Conservation (phyloP, 2,329 filamentous ascomycete species). For the Arthrobotrys musiformis region DNA sequence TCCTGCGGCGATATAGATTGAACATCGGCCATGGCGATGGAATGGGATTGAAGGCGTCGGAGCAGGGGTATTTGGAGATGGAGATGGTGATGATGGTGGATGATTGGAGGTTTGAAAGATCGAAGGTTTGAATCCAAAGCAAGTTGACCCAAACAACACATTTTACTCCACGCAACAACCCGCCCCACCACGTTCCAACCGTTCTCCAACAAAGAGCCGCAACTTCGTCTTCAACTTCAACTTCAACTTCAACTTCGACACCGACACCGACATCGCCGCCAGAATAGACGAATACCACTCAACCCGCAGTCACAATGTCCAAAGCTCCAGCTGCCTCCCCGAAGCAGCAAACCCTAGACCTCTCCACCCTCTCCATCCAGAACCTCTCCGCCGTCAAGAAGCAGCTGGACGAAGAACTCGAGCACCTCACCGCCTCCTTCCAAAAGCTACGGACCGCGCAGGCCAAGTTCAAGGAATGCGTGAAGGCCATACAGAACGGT, state of each 20-base stretch:
- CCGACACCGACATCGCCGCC: neutral
- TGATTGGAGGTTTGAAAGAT: neutral
- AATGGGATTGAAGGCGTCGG: conserved; percentile 6
- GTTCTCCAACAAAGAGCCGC: neutral
- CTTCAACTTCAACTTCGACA: neutral
- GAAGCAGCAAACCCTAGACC: conserved; percentile 67
- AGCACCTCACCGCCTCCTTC: conserved; percentile 91
- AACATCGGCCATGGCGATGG: conserved; percentile 52
- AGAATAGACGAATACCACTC: neutral
- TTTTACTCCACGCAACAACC: conserved; percentile 16
- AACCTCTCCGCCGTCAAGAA: conserved; percentile 94
- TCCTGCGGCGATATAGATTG: conserved; percentile 54
- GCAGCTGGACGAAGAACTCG: conserved; percentile 94
- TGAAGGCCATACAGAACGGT: conserved; percentile 76
- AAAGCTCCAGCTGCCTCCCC: conserved; percentile 23
- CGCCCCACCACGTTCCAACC: conserved; percentile 26
- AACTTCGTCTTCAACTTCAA: neutral
- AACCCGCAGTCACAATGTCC: conserved; percentile 27
- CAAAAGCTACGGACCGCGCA: conserved; percentile 89
- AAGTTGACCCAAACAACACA: conserved; percentile 32
- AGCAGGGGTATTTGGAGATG: conserved; percentile 17
- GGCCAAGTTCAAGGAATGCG: conserved; percentile 89
- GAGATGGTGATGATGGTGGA: conserved; percentile 8
- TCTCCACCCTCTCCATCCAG: conserved; percentile 81
- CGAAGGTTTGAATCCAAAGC: neutral